Base-by-base conservation (phyloP, 106 monocot species). In the Xerophyta viscosa region DNA sequence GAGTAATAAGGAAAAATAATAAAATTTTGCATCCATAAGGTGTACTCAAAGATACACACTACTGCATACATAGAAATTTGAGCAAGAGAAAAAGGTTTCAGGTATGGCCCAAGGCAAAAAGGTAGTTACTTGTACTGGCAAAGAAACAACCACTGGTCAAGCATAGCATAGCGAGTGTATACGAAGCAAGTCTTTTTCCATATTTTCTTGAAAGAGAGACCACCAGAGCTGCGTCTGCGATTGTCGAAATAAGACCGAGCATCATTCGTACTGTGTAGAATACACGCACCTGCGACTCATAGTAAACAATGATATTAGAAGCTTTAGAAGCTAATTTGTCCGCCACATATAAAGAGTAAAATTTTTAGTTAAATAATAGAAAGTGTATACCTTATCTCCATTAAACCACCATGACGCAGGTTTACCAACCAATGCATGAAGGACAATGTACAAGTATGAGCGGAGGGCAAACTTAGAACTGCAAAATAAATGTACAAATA, bases 61-160 rank as follows among this genome's bases (percentile, higher is more conserved):
- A n/a, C n/a, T n/a, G n/a, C n/a, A n/a, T n/a, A n/a, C n/a, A n/a
- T n/a, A n/a, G n/a, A n/a, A n/a, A n/a, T n/a, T n/a, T n/a, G n/a
- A n/a, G n/a, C n/a, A n/a, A n/a, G n/a, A n/a, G n/a, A n/a, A n/a
- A n/a, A n/a, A n/a, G n/a, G n/a, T n/a, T n/a, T n/a, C n/a, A n/a
- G n/a, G n/a, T n/a, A n/a, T n/a, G n/a, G n/a, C n/a, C n/a, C 17
- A 0, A 64, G 55, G 60, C 56, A 73, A 50, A 19, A 18, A 53
- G 29, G n/a, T n/a, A n/a, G n/a, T 71, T 72, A 99, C 98, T 99
- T 75, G 90, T 99, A 33, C 98, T 99, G 9, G 98, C 90, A 76
- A 99, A 99, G 83, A 90, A 99, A 55, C 90, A 90, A 52, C 98
- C 98, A 67, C 98, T 99, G 30, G 98, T 83, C 59, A 90, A 62